phyloP scores from a whole-genome alignment of 139 green algal species.

The Limnomonas spitsbergensis region DNA sequence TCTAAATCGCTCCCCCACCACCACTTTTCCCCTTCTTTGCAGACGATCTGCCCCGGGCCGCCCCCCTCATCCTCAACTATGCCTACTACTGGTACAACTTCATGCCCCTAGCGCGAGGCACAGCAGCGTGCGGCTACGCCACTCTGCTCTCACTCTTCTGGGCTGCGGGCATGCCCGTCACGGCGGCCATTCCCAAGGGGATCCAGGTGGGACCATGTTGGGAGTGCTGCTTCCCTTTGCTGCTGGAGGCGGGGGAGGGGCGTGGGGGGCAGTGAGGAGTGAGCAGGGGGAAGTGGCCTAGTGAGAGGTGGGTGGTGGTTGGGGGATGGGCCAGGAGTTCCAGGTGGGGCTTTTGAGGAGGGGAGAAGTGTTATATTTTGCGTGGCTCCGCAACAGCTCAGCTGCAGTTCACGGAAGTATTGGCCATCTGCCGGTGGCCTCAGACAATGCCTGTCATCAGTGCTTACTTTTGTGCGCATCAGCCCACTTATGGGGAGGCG shows the following conservation, averaged over 20 bases:
- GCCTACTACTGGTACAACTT: constrained; percentile 88
- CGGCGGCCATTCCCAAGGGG: constrained; percentile 64
- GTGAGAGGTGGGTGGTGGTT: not conserved
- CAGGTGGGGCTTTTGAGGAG: too few species aligned
- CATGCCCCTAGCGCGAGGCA: constrained; percentile 90
- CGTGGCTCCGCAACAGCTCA: too few species aligned
- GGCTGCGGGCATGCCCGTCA: constrained; percentile 76
- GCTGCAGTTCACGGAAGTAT: too few species aligned
- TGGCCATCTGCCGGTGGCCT: too few species aligned
- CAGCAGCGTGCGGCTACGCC: constrained; percentile 80
- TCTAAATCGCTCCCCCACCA: too few species aligned
- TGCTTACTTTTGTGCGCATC: too few species aligned
- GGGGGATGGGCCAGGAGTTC: too few species aligned
- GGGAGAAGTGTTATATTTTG: too few species aligned
- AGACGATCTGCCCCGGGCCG: not conserved
- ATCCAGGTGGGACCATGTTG: constrained; percentile 70
- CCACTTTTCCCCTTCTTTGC: not conserved
- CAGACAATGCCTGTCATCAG: too few species aligned
- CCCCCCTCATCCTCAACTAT: constrained; percentile 15
- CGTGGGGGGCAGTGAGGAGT: not conserved
- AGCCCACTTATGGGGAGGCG: too few species aligned
- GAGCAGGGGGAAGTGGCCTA: not conserved
- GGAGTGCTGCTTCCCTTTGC: not conserved
- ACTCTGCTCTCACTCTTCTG: constrained; percentile 80
- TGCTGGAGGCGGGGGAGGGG: too few species aligned